Conservation (phyloP, 345 rosid species). For the Cardamine chenopodiifolia region DNA sequence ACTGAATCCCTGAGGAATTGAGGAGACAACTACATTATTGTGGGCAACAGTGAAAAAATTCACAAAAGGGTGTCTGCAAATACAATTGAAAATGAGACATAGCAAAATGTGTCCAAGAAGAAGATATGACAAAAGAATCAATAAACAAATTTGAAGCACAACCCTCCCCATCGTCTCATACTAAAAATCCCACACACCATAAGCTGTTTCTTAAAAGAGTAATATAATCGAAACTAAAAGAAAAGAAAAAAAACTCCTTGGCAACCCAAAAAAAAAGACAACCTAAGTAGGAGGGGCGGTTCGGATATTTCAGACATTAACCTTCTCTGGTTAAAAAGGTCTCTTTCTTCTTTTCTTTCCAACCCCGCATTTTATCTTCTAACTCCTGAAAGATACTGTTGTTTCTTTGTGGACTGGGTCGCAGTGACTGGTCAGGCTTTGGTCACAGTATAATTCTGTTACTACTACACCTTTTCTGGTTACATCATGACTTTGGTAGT, state of each 20-base stretch:
- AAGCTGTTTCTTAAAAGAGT: conserved; percentile 41
- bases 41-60: background rate
- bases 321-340: conserved; percentile 19
- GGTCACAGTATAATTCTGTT: conserved; percentile 35
- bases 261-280: conserved; percentile 29
- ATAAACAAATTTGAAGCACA: conserved; percentile 44
- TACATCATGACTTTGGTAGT: conserved; percentile 44
- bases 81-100: conserved; percentile 15
- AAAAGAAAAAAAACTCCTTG: background rate
- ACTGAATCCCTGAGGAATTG: background rate
- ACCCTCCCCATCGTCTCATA: conserved; percentile 32
- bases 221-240: conserved; percentile 28
- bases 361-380: conserved; percentile 31
- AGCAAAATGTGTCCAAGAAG: conserved; percentile 26
- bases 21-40: conserved; percentile 19
- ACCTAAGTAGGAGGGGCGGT: conserved; percentile 36
- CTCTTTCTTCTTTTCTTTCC: conserved; percentile 33
- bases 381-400: conserved; percentile 28
- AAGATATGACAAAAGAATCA: conserved; percentile 43
- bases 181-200: conserved; percentile 40
- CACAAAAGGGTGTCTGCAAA: conserved; percentile 23
- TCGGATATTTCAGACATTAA: conserved; percentile 36
- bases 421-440: conserved; percentile 36
- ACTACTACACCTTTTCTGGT: conserved; percentile 41
- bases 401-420: conserved; percentile 25